Evolutionary conservation across 257 asterid species (phyloP), one percentile per base, ranked within the genome.

Genomic region (Plantago elongata): DNA sequence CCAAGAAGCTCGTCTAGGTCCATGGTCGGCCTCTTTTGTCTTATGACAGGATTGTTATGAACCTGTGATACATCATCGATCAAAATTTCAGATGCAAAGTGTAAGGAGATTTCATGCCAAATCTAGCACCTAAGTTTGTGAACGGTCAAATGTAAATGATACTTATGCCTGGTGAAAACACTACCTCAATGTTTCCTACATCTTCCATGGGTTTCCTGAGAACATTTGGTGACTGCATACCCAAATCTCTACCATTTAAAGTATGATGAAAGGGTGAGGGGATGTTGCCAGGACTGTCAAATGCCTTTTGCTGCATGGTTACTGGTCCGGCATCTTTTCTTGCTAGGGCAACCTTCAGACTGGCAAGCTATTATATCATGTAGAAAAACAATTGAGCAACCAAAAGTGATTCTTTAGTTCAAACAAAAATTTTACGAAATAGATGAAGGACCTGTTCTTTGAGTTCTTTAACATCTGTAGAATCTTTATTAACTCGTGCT

Each of bases 201-300:
- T 88, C 93, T 73, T 83, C 98, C 98, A 88, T 88, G 27, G 95
- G 95, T 73, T 78, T 91, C 82, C 95, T 75, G 68, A 68, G 80
- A 60, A 79, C 74, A 67, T 58, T 82, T 27, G 85, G 78, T 10
- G 85, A 75, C 46, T 69, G 76, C 69, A 75, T 71, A 45, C 76
- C 63, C 3, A 61, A 51, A 16, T 70, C 80, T 74, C 75, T 77
- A 64, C 78, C 77, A 56, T 63, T 79, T 64, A 75, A 57, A 65
- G 38, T 70, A 18, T 85, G 73, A 67, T 72, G 82, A 49, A 61
- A 47, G 22, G 89, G 73, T 45, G 84, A 67, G 17, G 72, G 58
- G 60, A 73, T 62, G 80, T 69, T 61, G 60, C 83, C 76, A 29
- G 91, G 95, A 77, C 85, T 82, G n/a, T 84, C 75, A 38, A 77